Evolutionary conservation across 2,329 filamentous ascomycete species (phyloP).

Genomic region (Acephala macrosclerotiorum): DNA sequence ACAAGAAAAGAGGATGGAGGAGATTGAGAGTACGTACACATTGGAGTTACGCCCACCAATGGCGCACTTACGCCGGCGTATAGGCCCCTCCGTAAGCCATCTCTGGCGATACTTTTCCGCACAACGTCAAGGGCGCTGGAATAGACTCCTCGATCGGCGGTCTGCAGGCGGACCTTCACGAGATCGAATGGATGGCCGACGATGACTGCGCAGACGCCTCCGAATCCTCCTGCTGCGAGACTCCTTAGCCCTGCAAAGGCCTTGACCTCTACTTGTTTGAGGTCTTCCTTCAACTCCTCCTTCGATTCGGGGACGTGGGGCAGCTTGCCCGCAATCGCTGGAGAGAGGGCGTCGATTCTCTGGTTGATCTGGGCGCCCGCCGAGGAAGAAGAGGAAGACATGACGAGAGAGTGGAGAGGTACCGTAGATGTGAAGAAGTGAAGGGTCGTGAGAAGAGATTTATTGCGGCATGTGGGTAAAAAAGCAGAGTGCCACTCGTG

Average conservation of each 20-base stretch:
- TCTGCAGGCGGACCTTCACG: constrained; percentile 97
- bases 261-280: constrained; percentile 39
- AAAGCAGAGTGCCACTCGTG: background rate
- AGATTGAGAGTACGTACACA: constrained; percentile 81
- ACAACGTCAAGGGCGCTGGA: constrained; percentile 91
- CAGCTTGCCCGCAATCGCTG: constrained; percentile 37
- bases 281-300: constrained; percentile 43
- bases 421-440: constrained; percentile 1
- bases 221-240: constrained; percentile 88
- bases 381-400: constrained; percentile 38
- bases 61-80: constrained; percentile 98
- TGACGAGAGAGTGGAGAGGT: constrained; percentile 22
- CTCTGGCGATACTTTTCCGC: constrained; percentile 83
- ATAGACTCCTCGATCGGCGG: constrained; percentile 93
- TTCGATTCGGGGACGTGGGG: constrained; percentile 44
- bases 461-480: constrained; percentile 1
- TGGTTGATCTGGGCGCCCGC: constrained; percentile 39
- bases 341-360: constrained; percentile 39
- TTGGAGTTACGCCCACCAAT: constrained; percentile 93
- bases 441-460: constrained; percentile 1
- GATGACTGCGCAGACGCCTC: constrained; percentile 90
- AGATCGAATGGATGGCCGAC: constrained; percentile 97
- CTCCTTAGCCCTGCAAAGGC: constrained; percentile 74
- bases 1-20: background rate
- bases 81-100: constrained; percentile 80